These are phyloP conservation scores for Fusarium dlaminii DNA, from an alignment of 2,329 filamentous ascomycete species.

Conservation along the genomic window DNA sequence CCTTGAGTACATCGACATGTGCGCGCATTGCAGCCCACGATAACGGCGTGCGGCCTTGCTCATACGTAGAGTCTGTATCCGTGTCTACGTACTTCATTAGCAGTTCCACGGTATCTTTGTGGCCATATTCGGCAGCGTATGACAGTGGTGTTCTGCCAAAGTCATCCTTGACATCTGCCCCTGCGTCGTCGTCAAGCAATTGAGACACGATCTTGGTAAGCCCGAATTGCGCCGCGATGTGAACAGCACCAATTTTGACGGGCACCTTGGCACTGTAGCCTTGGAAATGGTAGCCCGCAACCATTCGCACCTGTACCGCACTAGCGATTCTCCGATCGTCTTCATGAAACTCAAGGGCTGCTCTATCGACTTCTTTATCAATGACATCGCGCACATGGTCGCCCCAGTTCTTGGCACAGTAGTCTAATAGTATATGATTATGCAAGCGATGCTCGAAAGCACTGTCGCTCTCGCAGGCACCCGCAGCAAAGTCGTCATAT, in stretches of 20 bases:
- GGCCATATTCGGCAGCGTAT: not conserved
- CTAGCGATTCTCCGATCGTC: not conserved
- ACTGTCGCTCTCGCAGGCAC: not conserved
- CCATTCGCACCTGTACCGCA: not conserved
- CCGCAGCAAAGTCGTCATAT: not conserved
- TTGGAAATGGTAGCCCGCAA: not conserved
- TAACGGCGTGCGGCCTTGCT: not conserved
- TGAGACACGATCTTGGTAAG: not conserved
- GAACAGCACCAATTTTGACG: not conserved
- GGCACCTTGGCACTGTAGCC: not conserved
- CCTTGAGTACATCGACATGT: not conserved
- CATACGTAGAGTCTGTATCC: not conserved
- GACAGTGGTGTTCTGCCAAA: not conserved
- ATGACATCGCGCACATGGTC: not conserved
- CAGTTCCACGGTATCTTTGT: not conserved
- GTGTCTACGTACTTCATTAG: not conserved
- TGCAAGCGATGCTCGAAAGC: not conserved
- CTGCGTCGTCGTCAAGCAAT: not conserved
- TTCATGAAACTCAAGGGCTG: not conserved
- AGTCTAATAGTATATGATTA: not conserved
- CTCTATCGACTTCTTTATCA: not conserved
- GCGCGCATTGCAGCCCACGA: not conserved
- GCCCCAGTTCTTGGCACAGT: not conserved
- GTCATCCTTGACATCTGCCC: not conserved
- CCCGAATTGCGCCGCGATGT: not conserved